Conservation (phyloP, 1,284 basidiomycete genomes). For the Naganishia albida region DNA sequence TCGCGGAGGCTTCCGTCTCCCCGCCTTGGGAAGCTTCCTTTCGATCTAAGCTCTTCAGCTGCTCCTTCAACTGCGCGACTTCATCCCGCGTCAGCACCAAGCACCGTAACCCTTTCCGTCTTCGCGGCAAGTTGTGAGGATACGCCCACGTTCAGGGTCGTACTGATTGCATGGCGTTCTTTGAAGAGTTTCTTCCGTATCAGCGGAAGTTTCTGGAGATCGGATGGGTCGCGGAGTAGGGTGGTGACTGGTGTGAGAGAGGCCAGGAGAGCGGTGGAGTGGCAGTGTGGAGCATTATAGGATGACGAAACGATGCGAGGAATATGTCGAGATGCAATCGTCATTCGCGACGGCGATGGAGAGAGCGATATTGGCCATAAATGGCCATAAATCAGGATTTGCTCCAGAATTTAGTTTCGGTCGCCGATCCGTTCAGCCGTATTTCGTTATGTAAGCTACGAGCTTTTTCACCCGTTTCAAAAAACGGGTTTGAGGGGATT, state of each 20-base stretch:
- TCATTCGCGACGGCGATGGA: too few relatives aligned
- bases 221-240: conserved; percentile 88
- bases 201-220: conserved; percentile 82
- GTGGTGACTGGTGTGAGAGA: conserved; percentile 53
- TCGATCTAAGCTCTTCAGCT: conserved; percentile 67
- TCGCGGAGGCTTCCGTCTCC: conserved; percentile 74
- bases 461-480: neutral
- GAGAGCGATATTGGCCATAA: too few relatives aligned
- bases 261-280: neutral
- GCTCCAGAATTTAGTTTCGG: too few relatives aligned
- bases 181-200: conserved; percentile 94
- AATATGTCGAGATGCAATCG: too few relatives aligned
- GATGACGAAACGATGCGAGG: too few relatives aligned
- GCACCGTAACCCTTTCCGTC: conserved; percentile 82
- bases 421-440: too few relatives aligned
- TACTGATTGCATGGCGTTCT: conserved; percentile 94
- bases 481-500: neutral
- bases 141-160: conserved; percentile 85
- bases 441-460: too few relatives aligned
- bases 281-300: too few relatives aligned
- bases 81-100: conserved; percentile 78
- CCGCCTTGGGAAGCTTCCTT: conserved; percentile 59
- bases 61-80: conserved; percentile 84
- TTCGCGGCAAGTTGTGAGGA: conserved; percentile 92
- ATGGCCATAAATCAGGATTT: too few relatives aligned